phyloP scores from a whole-genome alignment of 306 rosid genomes.

The Quercus suber region DNA sequence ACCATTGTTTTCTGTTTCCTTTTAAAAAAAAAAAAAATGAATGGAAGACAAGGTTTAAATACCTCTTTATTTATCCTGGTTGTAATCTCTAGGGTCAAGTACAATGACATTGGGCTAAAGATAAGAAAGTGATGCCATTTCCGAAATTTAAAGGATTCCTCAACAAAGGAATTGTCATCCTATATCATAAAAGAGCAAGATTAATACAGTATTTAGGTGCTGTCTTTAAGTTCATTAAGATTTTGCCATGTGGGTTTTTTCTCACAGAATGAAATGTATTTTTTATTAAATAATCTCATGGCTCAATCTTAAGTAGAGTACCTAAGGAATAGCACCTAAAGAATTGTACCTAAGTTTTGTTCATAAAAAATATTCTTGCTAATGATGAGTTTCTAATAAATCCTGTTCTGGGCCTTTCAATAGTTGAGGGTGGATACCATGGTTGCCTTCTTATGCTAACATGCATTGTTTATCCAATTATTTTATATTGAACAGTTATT shows the following conservation, averaged over 20 bases:
- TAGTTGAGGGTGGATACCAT: background rate
- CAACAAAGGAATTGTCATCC: background rate
- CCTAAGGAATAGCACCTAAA: too few species aligned
- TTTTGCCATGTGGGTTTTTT: too few species aligned
- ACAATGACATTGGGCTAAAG: background rate
- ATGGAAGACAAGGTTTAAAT: background rate
- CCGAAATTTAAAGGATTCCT: background rate
- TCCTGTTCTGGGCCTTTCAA: background rate
- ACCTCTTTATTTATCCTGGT: background rate
- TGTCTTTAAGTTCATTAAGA: too few species aligned
- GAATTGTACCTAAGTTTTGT: too few species aligned
- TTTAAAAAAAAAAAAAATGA: background rate
- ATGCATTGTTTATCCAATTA: background rate
- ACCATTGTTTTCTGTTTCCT: background rate
- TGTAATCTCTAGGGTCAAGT: background rate
- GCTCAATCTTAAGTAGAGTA: too few species aligned
- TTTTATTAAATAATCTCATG: too few species aligned
- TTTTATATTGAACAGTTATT: background rate
- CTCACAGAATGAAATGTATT: too few species aligned
- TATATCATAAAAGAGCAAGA: background rate
- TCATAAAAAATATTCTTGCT: background rate
- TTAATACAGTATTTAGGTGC: too few species aligned
- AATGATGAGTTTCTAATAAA: background rate
- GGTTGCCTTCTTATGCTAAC: background rate
- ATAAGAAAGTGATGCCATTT: background rate